Percentiles rank a stretch among this genome's conserved stretches.
phyloP scores from a whole-genome alignment of 2,329 filamentous ascomycete genomes.

The Fusarium burgessii region DNA sequence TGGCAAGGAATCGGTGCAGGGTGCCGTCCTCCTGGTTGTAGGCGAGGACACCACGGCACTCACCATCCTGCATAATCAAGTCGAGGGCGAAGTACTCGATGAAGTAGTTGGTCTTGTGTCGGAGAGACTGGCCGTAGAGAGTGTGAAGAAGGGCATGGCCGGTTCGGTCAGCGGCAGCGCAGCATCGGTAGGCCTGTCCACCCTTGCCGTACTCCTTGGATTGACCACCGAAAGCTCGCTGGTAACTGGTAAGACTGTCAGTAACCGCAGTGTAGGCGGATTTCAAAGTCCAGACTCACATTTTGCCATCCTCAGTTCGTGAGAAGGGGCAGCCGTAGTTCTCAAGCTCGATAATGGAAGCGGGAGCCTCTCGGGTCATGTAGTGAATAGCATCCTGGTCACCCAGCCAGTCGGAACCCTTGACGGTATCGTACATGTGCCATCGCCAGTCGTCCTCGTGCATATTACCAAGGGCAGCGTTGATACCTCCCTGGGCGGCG shows the following conservation, averaged over 20 bases:
- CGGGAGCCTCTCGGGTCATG: slow-evolving; percentile 95
- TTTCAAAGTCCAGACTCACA: slow-evolving; percentile 65
- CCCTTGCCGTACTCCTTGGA: slow-evolving; percentile 96
- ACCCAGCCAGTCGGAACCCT: slow-evolving; percentile 96
- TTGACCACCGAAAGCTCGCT: slow-evolving; percentile 98
- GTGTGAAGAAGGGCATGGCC: slow-evolving; percentile 98
- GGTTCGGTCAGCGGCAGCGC: slow-evolving; percentile 94
- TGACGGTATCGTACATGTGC: slow-evolving; percentile 99
- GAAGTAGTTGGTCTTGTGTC: slow-evolving; percentile 99
- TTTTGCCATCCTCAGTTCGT: slow-evolving; percentile 94
- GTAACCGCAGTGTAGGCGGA: slow-evolving; percentile 8
- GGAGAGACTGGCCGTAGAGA: slow-evolving; percentile 95
- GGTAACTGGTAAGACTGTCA: slow-evolving; percentile 73
- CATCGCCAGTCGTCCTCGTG: slow-evolving; percentile 98
- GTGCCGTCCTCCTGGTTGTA: slow-evolving; percentile 99
- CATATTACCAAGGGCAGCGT: slow-evolving; percentile 93
- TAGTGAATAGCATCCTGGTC: slow-evolving; percentile 99
- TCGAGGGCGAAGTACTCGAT: slow-evolving; percentile 99
- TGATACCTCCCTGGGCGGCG: slow-evolving; percentile 86
- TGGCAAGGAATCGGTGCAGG: slow-evolving; percentile 94
- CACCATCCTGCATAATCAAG: slow-evolving; percentile 96
- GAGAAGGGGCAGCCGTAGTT: slow-evolving; percentile 98
- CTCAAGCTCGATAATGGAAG: slow-evolving; percentile 93
- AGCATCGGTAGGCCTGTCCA: slow-evolving; percentile 97
- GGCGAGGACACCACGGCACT: slow-evolving; percentile 95